Base-by-base conservation (phyloP, 2,329 filamentous ascomycete species). In the Sporothrix globosa region DNA sequence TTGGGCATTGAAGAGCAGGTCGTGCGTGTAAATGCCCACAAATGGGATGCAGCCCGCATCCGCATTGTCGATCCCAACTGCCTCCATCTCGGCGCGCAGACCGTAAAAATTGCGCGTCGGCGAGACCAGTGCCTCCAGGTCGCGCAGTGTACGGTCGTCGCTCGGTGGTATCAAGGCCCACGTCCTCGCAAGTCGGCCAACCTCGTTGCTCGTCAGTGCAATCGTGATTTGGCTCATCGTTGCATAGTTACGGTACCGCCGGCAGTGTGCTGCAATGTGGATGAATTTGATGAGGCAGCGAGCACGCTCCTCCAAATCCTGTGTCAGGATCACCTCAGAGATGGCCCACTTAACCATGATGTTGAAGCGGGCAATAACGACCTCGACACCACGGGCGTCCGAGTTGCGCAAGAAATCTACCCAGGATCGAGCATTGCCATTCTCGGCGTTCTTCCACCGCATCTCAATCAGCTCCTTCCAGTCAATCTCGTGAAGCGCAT, bases 381-480 rank as follows among this genome's bases (percentile, higher is more conserved):
- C 90, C 77, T 95, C 92, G 50, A 96, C 90, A 17, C 92, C 92
- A 69, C 87, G 87, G 1, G 90, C 89, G 75, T 92, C 89, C 56
- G 89, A 86, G 66, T 89, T 89, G 68, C 90, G 88, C 53, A 95
- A 83, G 77, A 93, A 95, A 56, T 92, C 90, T 13, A 95, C 92
- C 92, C 92, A 96, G 27, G 93, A 92, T 68, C 89, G 87, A 48
- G 88, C 87, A 72, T 90, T 83, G 66, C 85, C 88, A 63, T 86
- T 86, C 19, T 87, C 85, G 21, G 85, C 82, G 75, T 93, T 88
- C 77, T 92, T 92, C 91, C 92, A 95, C 67, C 88, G 88, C 85
- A 96, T 90, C 69, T 93, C 91, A 69, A 95, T 92, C 14, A 96
- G 83, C 75, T 96, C 92, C 77, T 91, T 93, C 92, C 92, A 96